These are phyloP conservation scores for Fusarium coicis DNA, from an alignment of 2,329 filamentous ascomycete species.

Conservation along the genomic window DNA sequence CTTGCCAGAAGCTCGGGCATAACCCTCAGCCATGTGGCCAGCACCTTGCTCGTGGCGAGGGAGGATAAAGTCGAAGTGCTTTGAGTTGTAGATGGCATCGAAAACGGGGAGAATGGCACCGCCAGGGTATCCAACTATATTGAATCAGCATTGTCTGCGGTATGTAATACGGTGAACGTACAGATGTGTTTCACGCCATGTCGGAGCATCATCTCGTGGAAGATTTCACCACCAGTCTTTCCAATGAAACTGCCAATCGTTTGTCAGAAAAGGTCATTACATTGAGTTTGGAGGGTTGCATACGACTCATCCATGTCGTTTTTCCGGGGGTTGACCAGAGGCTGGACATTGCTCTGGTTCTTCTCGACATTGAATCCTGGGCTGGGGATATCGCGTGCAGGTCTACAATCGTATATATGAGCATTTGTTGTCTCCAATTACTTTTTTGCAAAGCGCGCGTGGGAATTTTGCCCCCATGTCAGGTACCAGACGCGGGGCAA, in stretches of 20 bases:
- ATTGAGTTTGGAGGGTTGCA: slow-evolving; percentile 48
- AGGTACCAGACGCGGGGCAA: not conserved
- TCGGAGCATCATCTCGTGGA: slow-evolving; percentile 98
- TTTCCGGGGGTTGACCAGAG: slow-evolving; percentile 69
- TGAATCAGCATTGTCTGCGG: slow-evolving; percentile 39
- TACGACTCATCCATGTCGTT: slow-evolving; percentile 85
- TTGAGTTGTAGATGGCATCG: slow-evolving; percentile 98
- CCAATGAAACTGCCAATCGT: slow-evolving; percentile 69
- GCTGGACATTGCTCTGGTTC: slow-evolving; percentile 71
- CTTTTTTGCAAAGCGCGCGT: slow-evolving; percentile 6
- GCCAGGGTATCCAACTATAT: slow-evolving; percentile 84
- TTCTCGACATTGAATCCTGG: slow-evolving; percentile 66
- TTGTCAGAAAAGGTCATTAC: not conserved
- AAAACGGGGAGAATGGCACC: slow-evolving; percentile 98
- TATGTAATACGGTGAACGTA: slow-evolving; percentile 61
- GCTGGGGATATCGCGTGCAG: slow-evolving; percentile 69
- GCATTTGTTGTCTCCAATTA: not conserved
- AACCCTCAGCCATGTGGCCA: slow-evolving; percentile 98
- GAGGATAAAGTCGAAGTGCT: slow-evolving; percentile 95
- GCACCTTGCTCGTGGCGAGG: slow-evolving; percentile 94
- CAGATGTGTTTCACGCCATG: slow-evolving; percentile 93
- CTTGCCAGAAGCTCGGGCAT: slow-evolving; percentile 88
- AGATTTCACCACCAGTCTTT: slow-evolving; percentile 89
- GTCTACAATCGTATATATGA: slow-evolving; percentile 35
- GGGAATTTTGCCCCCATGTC: not conserved